phyloP scores from a whole-genome alignment of 1,284 basidiomycete species.

The Cutaneotrichosporon cavernicola region DNA sequence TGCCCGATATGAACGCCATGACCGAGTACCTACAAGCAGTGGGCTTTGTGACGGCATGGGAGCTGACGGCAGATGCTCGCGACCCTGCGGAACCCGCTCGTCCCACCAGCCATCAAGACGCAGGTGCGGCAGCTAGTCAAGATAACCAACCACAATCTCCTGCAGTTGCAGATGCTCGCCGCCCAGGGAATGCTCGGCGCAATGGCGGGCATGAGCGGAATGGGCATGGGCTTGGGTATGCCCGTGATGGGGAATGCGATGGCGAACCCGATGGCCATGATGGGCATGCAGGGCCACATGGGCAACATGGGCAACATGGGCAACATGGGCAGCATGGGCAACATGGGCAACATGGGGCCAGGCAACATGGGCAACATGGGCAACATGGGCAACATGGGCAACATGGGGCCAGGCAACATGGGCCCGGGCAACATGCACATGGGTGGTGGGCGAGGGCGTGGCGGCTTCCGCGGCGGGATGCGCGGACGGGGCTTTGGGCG shows the following conservation, averaged over 20 bases:
- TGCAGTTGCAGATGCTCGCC: constrained; percentile 48
- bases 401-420: constrained; percentile 23
- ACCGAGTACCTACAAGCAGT: constrained; percentile 21
- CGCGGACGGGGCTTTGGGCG: constrained; percentile 19
- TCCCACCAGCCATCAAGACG: constrained; percentile 26
- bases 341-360: constrained; percentile 10
- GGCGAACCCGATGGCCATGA: constrained; percentile 12
- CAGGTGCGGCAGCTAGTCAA: constrained; percentile 37
- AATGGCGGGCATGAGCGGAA: constrained; percentile 23
- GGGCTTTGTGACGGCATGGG: neutral
- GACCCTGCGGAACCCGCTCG: constrained; percentile 41
- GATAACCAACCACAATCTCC: constrained; percentile 40
- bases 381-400: constrained; percentile 5
- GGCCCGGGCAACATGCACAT: constrained; percentile 21
- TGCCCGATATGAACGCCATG: constrained; percentile 29
- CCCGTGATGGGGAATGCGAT: constrained; percentile 9
- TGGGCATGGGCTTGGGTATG: constrained; percentile 12
- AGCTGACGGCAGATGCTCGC: constrained; percentile 32
- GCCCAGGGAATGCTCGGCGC: constrained; percentile 26
- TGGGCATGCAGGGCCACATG: constrained; percentile 13
- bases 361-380: constrained; percentile 12
- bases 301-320: constrained; percentile 11
- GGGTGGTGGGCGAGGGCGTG: constrained; percentile 15
- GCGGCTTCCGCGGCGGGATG: constrained; percentile 27
- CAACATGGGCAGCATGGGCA: constrained; percentile 13